A percentile compares a stretch with the other conserved stretches of the same genome.
phyloP scores from a whole-genome alignment of 495 filamentous ascomycete genomes.

The Thozetella sp. region DNA sequence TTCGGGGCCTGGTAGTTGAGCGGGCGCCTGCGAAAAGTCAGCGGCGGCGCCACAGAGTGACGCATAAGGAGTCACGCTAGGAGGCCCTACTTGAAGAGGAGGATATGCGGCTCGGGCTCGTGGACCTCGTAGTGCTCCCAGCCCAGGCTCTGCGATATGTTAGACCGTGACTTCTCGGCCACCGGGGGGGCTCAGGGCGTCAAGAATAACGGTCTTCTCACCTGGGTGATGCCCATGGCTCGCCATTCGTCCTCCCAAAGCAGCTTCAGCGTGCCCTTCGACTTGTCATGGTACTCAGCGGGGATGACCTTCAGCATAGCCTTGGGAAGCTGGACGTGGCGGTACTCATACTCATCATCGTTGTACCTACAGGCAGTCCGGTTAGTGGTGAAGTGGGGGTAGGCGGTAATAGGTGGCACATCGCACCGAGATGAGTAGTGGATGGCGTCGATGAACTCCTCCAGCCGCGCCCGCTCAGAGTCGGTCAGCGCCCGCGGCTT shows the following conservation, averaged over 20 bases:
- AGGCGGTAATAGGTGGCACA: neutral
- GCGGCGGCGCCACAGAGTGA: conserved; percentile 1
- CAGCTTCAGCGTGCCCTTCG: conserved; percentile 91
- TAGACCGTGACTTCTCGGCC: conserved; percentile 3
- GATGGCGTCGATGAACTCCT: conserved; percentile 89
- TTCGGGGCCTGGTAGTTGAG: conserved; percentile 80
- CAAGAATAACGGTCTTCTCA: conserved; percentile 36
- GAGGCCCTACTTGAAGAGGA: conserved; percentile 88
- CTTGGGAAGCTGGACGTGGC: conserved; percentile 96
- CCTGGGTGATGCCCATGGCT: conserved; percentile 94
- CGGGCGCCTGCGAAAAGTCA: conserved; percentile 61
- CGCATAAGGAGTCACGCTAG: neutral
- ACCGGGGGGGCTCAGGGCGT: neutral
- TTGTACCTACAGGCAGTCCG: conserved; percentile 61
- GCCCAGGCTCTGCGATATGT: conserved; percentile 73
- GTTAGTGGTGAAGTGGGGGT: neutral
- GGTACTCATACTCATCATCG: conserved; percentile 89
- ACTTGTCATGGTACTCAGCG: conserved; percentile 88
- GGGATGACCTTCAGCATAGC: conserved; percentile 97
- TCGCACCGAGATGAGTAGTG: conserved; percentile 92
- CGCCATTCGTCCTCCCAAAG: conserved; percentile 99
- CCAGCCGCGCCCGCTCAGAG: conserved; percentile 75
- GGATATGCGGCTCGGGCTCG: conserved; percentile 96
- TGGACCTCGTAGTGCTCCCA: conserved; percentile 99
- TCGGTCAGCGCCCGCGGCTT: conserved; percentile 80